Conservation (phyloP, 2,329 filamentous ascomycete genomes). For the Aureobasidium mangrovei region DNA sequence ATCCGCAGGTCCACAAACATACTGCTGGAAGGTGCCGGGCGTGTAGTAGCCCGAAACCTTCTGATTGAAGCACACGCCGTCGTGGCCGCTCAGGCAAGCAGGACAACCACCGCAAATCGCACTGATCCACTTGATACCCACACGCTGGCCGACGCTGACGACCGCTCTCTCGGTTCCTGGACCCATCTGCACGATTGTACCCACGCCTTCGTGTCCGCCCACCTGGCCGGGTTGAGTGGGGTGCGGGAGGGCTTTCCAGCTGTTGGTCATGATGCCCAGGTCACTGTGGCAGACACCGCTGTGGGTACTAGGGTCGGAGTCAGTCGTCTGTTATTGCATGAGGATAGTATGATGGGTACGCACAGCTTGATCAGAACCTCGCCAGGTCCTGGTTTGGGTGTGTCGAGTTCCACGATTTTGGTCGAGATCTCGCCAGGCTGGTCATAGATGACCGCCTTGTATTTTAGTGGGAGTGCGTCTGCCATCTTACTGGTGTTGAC, state of each 20-base stretch:
- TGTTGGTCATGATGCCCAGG: conserved; percentile 44
- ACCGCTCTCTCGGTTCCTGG: conserved; percentile 48
- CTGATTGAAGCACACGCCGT: conserved; percentile 47
- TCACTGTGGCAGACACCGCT: conserved; percentile 59
- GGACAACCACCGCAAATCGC: conserved; percentile 47
- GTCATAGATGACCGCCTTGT: conserved; percentile 58
- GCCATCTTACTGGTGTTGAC: no score
- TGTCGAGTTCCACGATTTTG: conserved; percentile 54
- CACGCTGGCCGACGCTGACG: conserved; percentile 57
- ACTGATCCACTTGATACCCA: conserved; percentile 62
- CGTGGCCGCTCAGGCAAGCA: conserved; percentile 47
- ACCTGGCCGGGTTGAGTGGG: conserved; percentile 54
- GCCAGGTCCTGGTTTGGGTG: conserved; percentile 54
- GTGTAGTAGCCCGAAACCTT: conserved; percentile 59
- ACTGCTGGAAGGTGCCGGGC: conserved; percentile 63
- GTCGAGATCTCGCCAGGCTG: conserved; percentile 57
- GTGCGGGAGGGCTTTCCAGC: conserved; percentile 48
- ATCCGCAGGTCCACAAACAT: conserved; percentile 53
- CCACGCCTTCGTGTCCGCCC: conserved; percentile 62
- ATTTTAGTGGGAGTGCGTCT: conserved; percentile 41
- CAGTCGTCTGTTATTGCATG: not conserved
- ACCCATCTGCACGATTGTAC: conserved; percentile 55
- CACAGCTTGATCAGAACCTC: conserved; percentile 56
- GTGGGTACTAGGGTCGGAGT: conserved; percentile 40
- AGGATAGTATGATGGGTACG: conserved; percentile 15